Evolutionary conservation across 352 stramenopile genomes (phyloP).

Genomic region (Elongisporangium senticosum): DNA sequence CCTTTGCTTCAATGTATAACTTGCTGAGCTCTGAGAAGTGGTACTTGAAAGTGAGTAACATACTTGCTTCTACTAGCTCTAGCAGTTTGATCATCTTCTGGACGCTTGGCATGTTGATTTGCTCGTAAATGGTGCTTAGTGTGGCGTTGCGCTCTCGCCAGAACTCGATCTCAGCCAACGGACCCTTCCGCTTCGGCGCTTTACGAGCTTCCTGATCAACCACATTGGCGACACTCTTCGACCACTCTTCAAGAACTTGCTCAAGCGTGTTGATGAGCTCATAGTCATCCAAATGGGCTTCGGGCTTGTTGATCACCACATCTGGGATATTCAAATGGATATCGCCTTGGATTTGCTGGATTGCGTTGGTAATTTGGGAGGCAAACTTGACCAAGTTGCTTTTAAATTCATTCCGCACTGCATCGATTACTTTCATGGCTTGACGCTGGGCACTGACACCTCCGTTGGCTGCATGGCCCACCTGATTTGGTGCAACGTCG

Average conservation of each 20-base stretch:
- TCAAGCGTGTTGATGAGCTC: conserved; percentile 88
- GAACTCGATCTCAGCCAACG: conserved; percentile 95
- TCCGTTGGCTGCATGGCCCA: background rate
- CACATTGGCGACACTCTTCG: conserved; percentile 83
- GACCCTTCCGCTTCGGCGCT: conserved; percentile 82
- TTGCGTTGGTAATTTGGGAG: conserved; percentile 89
- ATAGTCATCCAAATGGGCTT: conserved; percentile 81
- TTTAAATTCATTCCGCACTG: conserved; percentile 85
- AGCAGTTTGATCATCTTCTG: conserved; percentile 94
- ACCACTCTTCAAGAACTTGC: conserved; percentile 90
- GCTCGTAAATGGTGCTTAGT: conserved; percentile 93
- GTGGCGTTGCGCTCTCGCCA: conserved; percentile 93
- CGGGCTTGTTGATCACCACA: conserved; percentile 85
- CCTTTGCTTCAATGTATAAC: conserved; percentile 93
- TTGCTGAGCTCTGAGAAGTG: conserved; percentile 94
- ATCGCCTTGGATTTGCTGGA: conserved; percentile 92
- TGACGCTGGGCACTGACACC: conserved; percentile 20
- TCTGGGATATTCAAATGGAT: conserved; percentile 92
- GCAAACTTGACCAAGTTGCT: conserved; percentile 91
- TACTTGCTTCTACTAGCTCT: conserved; percentile 86
- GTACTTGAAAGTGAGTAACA: conserved; percentile 91
- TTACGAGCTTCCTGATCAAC: conserved; percentile 90
- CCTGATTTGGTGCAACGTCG: background rate
- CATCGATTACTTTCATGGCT: conserved; percentile 76
- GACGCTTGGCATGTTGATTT: conserved; percentile 94